phyloP scores from a whole-genome alignment of 768 basidiomycete species.

The Cubamyces sp. region DNA sequence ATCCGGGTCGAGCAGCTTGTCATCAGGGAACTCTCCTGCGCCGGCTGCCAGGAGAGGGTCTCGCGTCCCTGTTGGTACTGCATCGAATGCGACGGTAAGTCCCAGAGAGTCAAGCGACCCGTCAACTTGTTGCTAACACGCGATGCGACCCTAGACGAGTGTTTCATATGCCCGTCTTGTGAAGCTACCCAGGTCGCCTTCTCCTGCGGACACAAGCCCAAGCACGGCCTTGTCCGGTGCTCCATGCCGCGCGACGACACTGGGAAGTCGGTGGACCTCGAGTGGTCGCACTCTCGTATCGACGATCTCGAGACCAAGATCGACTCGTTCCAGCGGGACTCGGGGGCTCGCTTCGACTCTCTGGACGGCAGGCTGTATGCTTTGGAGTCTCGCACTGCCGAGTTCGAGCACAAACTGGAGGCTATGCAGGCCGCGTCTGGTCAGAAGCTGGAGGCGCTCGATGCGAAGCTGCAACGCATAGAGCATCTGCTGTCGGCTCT shows the following conservation, averaged over 20 bases:
- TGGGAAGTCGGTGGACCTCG: neutral
- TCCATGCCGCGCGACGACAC: conserved; percentile 7
- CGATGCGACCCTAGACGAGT: neutral
- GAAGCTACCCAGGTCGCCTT: conserved; percentile 4
- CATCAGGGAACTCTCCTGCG: conserved; percentile 5
- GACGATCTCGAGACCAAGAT: conserved; percentile 12
- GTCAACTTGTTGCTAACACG: neutral
- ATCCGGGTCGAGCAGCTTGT: neutral
- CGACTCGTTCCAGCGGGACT: conserved; percentile 3
- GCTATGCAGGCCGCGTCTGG: neutral
- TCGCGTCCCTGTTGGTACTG: conserved; percentile 25
- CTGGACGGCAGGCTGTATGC: conserved; percentile 1
- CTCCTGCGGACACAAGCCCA: conserved; percentile 10
- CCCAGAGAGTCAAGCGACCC: too few relatives aligned
- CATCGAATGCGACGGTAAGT: conserved; percentile 22
- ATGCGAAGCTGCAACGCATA: conserved; percentile 4
- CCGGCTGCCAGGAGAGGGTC: conserved; percentile 4
- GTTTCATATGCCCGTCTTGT: conserved; percentile 14
- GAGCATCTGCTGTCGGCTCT: conserved; percentile 4
- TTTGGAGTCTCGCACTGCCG: neutral
- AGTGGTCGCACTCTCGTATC: conserved; percentile 9
- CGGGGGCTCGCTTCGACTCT: conserved; percentile 9
- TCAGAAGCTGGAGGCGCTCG: neutral
- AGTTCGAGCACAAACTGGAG: conserved; percentile 1
- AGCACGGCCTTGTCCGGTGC: conserved; percentile 16